phyloP scores from a whole-genome alignment of 129 eudicot genomes.

The Flaveria ramosissima region DNA sequence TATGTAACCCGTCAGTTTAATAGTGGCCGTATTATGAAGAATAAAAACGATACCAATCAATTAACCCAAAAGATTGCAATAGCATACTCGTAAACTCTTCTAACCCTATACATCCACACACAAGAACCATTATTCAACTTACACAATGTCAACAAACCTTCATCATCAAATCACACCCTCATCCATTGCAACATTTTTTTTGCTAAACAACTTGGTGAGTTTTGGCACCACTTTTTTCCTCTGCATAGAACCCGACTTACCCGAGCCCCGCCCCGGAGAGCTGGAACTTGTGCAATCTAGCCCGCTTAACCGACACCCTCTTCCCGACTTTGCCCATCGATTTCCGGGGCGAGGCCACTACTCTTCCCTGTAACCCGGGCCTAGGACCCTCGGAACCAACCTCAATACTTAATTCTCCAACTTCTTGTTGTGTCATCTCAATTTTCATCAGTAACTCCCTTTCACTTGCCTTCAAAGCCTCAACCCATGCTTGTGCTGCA shows the following conservation, averaged over 20 bases:
- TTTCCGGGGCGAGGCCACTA: constrained; percentile 32
- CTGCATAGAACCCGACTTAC: constrained; percentile 19
- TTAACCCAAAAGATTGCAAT: constrained; percentile 6
- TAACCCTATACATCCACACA: constrained; percentile 27
- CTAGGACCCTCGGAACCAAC: constrained; percentile 30
- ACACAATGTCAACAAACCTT: constrained; percentile 23
- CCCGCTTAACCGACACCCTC: constrained; percentile 39
- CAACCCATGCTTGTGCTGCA: constrained; percentile 85
- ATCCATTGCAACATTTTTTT: constrained; percentile 33
- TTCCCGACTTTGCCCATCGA: constrained; percentile 36
- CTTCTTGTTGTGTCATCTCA: constrained; percentile 44
- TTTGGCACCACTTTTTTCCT: constrained; percentile 44
- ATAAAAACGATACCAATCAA: not conserved
- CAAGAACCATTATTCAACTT: constrained; percentile 31
- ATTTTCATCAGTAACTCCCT: constrained; percentile 54
- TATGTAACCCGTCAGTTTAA: not conserved
- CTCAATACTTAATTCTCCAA: constrained; percentile 34
- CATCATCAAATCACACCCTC: constrained; percentile 20
- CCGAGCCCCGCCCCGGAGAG: constrained; percentile 19
- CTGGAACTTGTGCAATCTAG: constrained; percentile 43
- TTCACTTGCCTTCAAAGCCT: constrained; percentile 73
- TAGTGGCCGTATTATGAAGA: not conserved
- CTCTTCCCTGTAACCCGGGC: constrained; percentile 27
- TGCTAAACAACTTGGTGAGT: constrained; percentile 49
- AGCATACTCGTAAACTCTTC: not conserved